These are phyloP conservation scores for Psilocybe azurescens DNA, from an alignment of 768 basidiomycete genomes.

Conservation along the genomic window DNA sequence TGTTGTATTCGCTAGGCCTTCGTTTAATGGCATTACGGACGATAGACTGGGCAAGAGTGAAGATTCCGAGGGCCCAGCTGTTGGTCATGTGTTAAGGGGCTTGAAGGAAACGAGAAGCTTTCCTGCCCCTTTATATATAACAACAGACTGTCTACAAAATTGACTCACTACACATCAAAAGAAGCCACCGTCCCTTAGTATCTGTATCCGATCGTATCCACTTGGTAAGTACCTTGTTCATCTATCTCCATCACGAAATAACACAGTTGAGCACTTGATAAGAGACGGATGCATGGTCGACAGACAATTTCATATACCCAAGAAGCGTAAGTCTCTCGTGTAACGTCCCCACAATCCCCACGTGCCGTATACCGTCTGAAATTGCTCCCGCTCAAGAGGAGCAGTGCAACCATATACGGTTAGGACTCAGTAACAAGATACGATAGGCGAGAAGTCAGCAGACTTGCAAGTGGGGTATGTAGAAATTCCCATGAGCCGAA, in stretches of 20 bases:
- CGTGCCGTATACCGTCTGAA: background rate
- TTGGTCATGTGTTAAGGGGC: background rate
- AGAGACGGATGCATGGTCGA: too few species aligned
- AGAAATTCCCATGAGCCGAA: background rate
- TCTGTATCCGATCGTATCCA: background rate
- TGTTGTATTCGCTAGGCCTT: background rate
- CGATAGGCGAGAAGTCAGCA: background rate
- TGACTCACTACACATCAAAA: background rate
- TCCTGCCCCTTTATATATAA: too few species aligned
- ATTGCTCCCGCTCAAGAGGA: background rate
- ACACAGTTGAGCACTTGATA: constrained; percentile 14
- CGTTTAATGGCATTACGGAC: background rate
- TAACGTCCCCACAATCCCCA: background rate
- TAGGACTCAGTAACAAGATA: background rate
- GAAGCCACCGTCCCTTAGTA: background rate
- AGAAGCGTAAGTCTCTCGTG: constrained; percentile 1
- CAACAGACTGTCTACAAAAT: background rate
- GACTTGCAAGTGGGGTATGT: background rate
- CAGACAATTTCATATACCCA: background rate
- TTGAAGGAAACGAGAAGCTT: background rate
- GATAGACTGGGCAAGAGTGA: too few species aligned
- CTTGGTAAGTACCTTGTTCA: background rate
- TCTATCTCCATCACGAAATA: background rate
- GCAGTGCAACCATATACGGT: background rate
- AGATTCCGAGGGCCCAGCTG: background rate